Evolutionary conservation across 73 alveolate species (phyloP).

Genomic region (Durusdinium trenchii): DNA sequence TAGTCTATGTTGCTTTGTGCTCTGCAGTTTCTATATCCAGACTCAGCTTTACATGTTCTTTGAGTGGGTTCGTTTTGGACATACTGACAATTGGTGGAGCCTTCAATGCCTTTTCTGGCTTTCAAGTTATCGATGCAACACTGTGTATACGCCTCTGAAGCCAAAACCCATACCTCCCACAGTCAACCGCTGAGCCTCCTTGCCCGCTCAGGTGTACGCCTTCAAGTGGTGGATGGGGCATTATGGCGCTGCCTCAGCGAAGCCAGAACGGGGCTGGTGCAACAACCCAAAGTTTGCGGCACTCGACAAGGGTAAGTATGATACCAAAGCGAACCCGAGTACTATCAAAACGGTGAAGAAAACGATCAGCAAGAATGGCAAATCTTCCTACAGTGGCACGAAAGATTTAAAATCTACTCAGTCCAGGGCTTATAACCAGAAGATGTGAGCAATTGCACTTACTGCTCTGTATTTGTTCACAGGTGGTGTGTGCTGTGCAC

Average conservation of each 20-base stretch:
- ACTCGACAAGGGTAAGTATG: background rate
- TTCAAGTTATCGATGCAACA: background rate
- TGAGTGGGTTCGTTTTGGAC: background rate
- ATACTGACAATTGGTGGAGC: background rate
- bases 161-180: background rate
- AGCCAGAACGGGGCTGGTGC: background rate
- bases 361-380: background rate
- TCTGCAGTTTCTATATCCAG: background rate
- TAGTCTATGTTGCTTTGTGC: too few relatives aligned
- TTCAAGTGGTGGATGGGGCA: constrained; percentile 6
- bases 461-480: too few relatives aligned
- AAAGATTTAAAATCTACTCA: background rate
- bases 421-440: too few relatives aligned
- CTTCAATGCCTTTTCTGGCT: background rate
- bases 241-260: background rate
- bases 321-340: background rate
- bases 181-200: background rate
- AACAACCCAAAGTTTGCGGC: background rate
- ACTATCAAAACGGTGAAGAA: background rate
- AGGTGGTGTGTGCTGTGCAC: too few relatives aligned
- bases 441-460: too few relatives aligned
- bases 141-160: background rate
- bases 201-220: background rate
- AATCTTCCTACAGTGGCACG: background rate
- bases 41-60: background rate